Base-by-base conservation (phyloP, 2,329 filamentous ascomycete genomes). In the Aspergillus pseudoglaucus region DNA sequence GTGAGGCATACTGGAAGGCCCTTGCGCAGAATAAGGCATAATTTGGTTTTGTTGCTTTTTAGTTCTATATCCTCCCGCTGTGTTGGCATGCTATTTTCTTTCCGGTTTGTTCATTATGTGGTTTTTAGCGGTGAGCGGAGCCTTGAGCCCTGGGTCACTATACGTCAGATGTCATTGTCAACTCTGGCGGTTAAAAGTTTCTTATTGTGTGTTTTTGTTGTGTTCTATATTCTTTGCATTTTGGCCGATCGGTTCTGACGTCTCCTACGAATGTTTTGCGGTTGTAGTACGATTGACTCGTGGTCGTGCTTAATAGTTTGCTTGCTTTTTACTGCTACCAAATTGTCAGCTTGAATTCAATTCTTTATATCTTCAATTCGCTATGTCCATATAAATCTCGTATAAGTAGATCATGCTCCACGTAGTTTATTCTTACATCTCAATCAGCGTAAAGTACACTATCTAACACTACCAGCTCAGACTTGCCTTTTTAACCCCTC, bases 201-300 rank as follows among this genome's bases (percentile, higher is more conserved):
- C 55, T 54, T 52, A 47, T 48, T 47, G 49, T 9, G 1, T 18
- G 6, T 45, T 49, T 44, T 45, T 49, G 37, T 45, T 43, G 18
- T 32, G 32, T 46, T 35, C 14, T 44, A 20, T 47, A 35, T 45
- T 48, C 39, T 41, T 50, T 54, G 10, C 45, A 15, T 41, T 23
- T 12, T 30, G n/a, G 17, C 38, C 23, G 61, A 70, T 67, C 72
- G 70, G 66, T 73, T 75, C 74, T 77, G 74, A 75, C 62, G 74
- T 76, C 73, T 75, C 72, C 71, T 39, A 39, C 37, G 15, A 12
- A 6, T 65, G 42, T 53, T 54, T 52, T 30, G 12, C 18, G 22
- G 22, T 18, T n/a, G 40, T 25, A 25, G 40, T 32, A 45, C 52
- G 53, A 71, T 76, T 70, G 74, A 77, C 74, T 76, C 74, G 74